Evolutionary conservation across 768 basidiomycete species (phyloP).

Genomic region (Mycena belliarum): DNA sequence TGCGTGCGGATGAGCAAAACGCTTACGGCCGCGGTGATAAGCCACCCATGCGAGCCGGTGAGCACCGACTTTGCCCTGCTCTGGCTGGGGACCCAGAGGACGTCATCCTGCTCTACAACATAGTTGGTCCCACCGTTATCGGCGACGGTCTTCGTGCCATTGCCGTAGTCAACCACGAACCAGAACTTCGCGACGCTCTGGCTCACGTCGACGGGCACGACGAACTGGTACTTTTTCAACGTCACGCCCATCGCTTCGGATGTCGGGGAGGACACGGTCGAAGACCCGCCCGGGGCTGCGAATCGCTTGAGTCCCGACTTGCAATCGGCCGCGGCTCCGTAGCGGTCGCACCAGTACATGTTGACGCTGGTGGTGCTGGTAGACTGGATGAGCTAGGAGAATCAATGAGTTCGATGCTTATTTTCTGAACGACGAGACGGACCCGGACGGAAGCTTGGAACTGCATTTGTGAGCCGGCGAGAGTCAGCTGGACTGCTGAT

Average conservation of each 20-base stretch:
- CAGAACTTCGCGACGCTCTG: conserved; percentile 24
- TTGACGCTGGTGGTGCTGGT: conserved; percentile 6
- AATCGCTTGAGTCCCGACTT: conserved; percentile 4
- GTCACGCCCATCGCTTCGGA: conserved; percentile 12
- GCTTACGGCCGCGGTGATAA: background rate
- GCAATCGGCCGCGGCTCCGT: conserved; percentile 15
- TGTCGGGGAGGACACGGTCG: conserved; percentile 11
- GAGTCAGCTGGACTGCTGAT: conserved; percentile 14
- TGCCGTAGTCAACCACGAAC: conserved; percentile 21
- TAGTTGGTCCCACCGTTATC: conserved; percentile 19
- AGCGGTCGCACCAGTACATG: conserved; percentile 25
- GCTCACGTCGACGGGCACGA: conserved; percentile 20
- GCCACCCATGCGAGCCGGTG: background rate
- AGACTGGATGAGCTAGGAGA: background rate
- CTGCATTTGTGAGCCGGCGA: conserved; percentile 12
- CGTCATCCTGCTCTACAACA: conserved; percentile 14
- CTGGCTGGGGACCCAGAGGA: conserved; percentile 16
- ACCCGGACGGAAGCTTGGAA: conserved; percentile 20
- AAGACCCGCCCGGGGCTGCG: background rate
- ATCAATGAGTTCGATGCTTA: background rate
- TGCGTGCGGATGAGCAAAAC: conserved; percentile 19
- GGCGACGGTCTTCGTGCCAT: conserved; percentile 14
- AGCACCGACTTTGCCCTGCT: conserved; percentile 17
- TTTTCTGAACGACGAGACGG: background rate
- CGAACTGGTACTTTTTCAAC: conserved; percentile 22